Base-by-base conservation (phyloP, 2,329 filamentous ascomycete genomes). In the Fusarium oxysporum region DNA sequence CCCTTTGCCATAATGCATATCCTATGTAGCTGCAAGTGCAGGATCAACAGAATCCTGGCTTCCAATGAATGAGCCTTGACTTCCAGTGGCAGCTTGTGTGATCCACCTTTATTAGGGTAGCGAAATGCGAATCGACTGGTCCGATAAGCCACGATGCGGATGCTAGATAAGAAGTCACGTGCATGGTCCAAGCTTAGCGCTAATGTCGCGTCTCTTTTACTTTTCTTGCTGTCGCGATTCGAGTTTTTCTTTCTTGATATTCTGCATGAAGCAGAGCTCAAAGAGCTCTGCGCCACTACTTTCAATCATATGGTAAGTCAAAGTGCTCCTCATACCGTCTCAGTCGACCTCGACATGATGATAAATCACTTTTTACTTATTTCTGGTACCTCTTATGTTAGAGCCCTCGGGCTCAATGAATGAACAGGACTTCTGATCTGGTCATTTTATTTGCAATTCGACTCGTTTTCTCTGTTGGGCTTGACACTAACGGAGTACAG, bases 351-450 rank as follows among this genome's bases (percentile, higher is more conserved):
- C 58, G 30, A 79, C 77, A 89, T 94, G 93, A 96, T 95, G 93
- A 96, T 88, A 90, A 80, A 83, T 82, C 81, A 86, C 87, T 85
- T 86, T 72, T 85, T 78, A 84, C 83, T 84, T 85, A 86, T 92
- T 95, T 97, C 93, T 97, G 94, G 94, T 95, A 97, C 94, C 95
- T 97, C 95, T 97, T 96, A 94, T 94, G 90, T 93, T 92, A 96
- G 91, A 87, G 87, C 80, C 81, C 85, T 86, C 82, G 80, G 86
- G 84, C 85, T 87, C 91, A 83, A 93, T 95, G 93, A 94, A 93
- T 93, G 89, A 87, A 92, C 86, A 86, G 92, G 92, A 94, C 93
- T 94, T 95, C 93, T 95, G 93, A 95, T 79, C 66, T 67, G 62
- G 73, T 75, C 68, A 64, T 48, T 58, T 58, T 51, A 6, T 32